Evolutionary conservation across 306 rosid genomes (phyloP).

Genomic region (Inga laurina): DNA sequence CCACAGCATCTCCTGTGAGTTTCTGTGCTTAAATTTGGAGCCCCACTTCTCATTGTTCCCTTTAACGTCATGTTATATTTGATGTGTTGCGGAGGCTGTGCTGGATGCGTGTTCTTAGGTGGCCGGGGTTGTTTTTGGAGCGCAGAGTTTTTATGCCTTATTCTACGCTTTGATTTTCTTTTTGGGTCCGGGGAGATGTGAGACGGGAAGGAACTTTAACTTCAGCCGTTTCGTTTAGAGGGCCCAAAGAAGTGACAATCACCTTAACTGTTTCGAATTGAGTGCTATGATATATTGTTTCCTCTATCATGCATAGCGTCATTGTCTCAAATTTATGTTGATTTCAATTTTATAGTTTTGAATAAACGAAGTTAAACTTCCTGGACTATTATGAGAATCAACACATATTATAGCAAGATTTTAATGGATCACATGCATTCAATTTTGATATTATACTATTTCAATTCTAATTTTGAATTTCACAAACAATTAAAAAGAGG

Average conservation of each 20-base stretch:
- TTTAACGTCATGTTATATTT: background rate
- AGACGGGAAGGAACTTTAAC: slow-evolving; percentile 1
- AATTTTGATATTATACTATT: background rate
- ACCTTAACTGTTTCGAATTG: background rate
- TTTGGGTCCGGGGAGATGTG: slow-evolving; percentile 36
- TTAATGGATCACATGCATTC: background rate
- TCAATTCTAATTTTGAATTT: background rate
- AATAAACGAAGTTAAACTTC: background rate
- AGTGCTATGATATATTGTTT: background rate
- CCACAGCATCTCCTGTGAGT: slow-evolving; percentile 98
- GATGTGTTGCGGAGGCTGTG: slow-evolving; percentile 7
- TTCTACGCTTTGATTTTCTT: slow-evolving; percentile 17
- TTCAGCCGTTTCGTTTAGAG: background rate
- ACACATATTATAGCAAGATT: background rate
- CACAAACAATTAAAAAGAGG: background rate
- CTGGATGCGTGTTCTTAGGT: background rate
- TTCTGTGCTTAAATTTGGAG: background rate
- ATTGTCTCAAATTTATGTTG: background rate
- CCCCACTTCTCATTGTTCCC: background rate
- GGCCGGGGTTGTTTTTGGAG: slow-evolving; percentile 12
- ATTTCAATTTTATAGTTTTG: background rate
- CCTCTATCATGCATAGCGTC: background rate
- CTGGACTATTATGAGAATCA: background rate
- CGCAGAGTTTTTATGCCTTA: background rate
- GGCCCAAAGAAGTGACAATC: background rate